phyloP scores from a whole-genome alignment of 495 filamentous ascomycete species.

The Polyplosphaeria fusca region DNA sequence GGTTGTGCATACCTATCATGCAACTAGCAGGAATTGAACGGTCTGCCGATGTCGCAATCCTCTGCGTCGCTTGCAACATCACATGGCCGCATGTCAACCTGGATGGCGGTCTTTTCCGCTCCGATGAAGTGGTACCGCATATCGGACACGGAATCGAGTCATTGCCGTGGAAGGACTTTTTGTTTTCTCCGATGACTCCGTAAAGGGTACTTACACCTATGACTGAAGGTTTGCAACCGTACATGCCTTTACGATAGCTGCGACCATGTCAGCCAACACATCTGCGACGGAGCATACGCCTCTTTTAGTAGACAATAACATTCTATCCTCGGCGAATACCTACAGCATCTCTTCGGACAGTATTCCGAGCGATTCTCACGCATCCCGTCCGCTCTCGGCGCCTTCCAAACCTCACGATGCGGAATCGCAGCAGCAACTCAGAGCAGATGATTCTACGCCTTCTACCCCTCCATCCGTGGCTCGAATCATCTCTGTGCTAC shows the following conservation, averaged over 20 bases:
- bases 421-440: constrained; percentile 1
- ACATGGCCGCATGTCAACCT: background rate
- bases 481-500: constrained; percentile 16
- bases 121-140: background rate
- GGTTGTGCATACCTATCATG: background rate
- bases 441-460: too few species aligned
- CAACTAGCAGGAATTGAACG: background rate
- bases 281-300: background rate
- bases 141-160: background rate
- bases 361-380: background rate
- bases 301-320: background rate
- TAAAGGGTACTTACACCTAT: background rate
- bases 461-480: background rate
- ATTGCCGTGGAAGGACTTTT: background rate
- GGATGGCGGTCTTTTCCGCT: background rate
- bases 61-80: constrained; percentile 7
- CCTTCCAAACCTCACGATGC: constrained; percentile 3
- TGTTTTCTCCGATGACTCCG: background rate
- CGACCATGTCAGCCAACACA: background rate
- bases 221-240: background rate
- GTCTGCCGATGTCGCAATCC: constrained; percentile 12
- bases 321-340: constrained; percentile 3
- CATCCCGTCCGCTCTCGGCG: background rate
- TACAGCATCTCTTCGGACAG: constrained; percentile 1
- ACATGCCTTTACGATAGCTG: background rate